A percentile compares a stretch with the other conserved stretches of the same genome.
These are phyloP conservation scores for Hypoxylon sp. DNA, from an alignment of 2,329 filamentous ascomycete species.

Conservation along the genomic window DNA sequence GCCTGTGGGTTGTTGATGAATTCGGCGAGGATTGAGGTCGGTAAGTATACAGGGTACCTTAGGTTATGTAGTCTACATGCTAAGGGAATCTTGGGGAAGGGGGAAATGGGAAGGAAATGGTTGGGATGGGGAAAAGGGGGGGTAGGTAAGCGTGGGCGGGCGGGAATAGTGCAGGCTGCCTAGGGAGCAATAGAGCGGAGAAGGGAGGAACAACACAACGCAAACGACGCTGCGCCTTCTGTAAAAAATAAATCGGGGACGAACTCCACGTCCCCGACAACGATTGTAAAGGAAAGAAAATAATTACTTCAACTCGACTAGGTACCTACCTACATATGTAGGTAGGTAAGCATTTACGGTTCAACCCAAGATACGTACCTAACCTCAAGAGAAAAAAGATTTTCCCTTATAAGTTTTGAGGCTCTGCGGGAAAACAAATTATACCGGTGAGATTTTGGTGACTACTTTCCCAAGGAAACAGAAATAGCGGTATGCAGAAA, in stretches of 20 bases:
- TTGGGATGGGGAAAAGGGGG: background rate
- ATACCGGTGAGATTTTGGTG: constrained; percentile 6
- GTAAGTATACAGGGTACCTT: background rate
- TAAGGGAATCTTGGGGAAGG: too few relatives aligned
- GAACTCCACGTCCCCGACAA: constrained; percentile 23
- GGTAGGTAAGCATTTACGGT: too few relatives aligned
- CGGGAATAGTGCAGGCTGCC: constrained; percentile 22
- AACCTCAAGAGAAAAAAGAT: background rate
- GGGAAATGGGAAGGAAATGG: background rate
- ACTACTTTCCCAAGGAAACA: background rate
- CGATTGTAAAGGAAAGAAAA: constrained; percentile 8
- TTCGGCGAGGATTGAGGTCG: constrained; percentile 60
- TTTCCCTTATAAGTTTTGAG: constrained; percentile 24
- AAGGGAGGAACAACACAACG: background rate
- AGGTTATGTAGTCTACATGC: too few relatives aligned
- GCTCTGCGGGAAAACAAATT: constrained; percentile 30
- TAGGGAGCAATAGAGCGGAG: constrained; percentile 23
- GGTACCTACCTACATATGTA: background rate
- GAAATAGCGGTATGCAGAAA: background rate
- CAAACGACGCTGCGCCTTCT: constrained; percentile 5
- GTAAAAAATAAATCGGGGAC: constrained; percentile 11
- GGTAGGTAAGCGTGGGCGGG: constrained; percentile 11
- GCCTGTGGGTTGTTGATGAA: constrained; percentile 87
- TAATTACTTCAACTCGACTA: background rate
- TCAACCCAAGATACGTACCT: constrained; percentile 30